Conservation (phyloP, 2,329 filamentous ascomycete species). For the Microdochium bolleyi region DNA sequence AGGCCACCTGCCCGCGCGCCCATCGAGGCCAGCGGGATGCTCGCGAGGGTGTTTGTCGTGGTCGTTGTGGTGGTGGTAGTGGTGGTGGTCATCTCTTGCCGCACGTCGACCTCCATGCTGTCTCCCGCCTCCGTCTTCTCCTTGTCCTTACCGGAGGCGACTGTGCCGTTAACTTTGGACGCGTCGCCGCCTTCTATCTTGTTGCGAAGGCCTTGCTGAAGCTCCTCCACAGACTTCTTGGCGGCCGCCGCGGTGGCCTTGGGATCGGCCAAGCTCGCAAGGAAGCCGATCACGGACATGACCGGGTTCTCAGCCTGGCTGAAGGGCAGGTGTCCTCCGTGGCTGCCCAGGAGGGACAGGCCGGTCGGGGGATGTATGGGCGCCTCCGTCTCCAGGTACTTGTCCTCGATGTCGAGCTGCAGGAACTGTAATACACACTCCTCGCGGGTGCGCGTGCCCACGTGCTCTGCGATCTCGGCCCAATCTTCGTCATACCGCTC, state of each 20-base stretch:
- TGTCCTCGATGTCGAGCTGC: conserved; percentile 94
- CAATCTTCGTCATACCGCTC: conserved; percentile 95
- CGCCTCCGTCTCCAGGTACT: conserved; percentile 79
- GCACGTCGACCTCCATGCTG: conserved; percentile 57
- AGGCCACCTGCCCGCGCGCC: conserved; percentile 81
- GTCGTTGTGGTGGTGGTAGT: conserved; percentile 40
- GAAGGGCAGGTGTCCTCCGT: conserved; percentile 79
- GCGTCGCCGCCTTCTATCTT: conserved; percentile 58
- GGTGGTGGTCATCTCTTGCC: conserved; percentile 43
- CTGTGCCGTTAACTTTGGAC: conserved; percentile 43
- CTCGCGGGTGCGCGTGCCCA: conserved; percentile 83
- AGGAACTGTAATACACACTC: conserved; percentile 97
- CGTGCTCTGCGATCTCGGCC: conserved; percentile 86
- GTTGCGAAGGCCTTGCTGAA: conserved; percentile 71
- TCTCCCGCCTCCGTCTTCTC: conserved; percentile 41
- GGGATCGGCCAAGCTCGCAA: conserved; percentile 85
- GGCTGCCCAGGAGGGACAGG: conserved; percentile 59
- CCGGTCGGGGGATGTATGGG: conserved; percentile 44
- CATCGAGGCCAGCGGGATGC: conserved; percentile 76
- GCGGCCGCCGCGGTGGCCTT: conserved; percentile 85
- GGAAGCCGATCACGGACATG: conserved; percentile 90
- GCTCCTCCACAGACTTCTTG: conserved; percentile 77
- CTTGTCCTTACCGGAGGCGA: conserved; percentile 37
- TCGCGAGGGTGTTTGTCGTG: conserved; percentile 49
- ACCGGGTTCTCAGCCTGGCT: conserved; percentile 92